Conservation (phyloP, 2,329 filamentous ascomycete genomes). For the Phyllosticta citribraziliensis region DNA sequence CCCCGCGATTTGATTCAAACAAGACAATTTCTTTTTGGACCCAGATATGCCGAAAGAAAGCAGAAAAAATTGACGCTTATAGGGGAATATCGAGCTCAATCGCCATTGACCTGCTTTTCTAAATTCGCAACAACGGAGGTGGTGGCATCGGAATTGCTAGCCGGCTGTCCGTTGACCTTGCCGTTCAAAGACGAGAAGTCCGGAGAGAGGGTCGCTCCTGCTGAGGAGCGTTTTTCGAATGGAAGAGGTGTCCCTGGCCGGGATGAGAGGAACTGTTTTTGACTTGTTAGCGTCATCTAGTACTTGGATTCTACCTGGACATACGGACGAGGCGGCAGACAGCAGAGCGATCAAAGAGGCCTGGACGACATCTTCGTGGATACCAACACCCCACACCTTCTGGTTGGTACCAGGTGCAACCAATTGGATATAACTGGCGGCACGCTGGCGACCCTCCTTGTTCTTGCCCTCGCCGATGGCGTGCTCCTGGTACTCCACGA, state of each 20-base stretch:
- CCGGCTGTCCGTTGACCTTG: background rate
- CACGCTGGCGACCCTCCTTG: conserved; percentile 82
- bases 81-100: background rate
- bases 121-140: conserved; percentile 8
- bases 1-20: background rate
- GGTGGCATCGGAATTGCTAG: background rate
- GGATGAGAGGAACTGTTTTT: conserved; percentile 58
- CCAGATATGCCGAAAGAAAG: background rate
- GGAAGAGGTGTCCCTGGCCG: conserved; percentile 59
- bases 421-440: conserved; percentile 93
- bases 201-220: conserved; percentile 17
- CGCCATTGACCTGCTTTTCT: conserved; percentile 9
- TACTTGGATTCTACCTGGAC: conserved; percentile 25
- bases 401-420: conserved; percentile 56
- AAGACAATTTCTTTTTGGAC: background rate
- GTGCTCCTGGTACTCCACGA: conserved; percentile 94
- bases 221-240: conserved; percentile 44
- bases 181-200: conserved; percentile 17
- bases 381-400: conserved; percentile 81
- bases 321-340: conserved; percentile 76
- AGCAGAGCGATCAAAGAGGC: conserved; percentile 79
- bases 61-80: background rate
- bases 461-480: conserved; percentile 71
- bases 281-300: background rate
- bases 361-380: conserved; percentile 87